Evolutionary conservation across 305 asterid genomes (phyloP).

Genomic region (Fraxinus latifolia): DNA sequence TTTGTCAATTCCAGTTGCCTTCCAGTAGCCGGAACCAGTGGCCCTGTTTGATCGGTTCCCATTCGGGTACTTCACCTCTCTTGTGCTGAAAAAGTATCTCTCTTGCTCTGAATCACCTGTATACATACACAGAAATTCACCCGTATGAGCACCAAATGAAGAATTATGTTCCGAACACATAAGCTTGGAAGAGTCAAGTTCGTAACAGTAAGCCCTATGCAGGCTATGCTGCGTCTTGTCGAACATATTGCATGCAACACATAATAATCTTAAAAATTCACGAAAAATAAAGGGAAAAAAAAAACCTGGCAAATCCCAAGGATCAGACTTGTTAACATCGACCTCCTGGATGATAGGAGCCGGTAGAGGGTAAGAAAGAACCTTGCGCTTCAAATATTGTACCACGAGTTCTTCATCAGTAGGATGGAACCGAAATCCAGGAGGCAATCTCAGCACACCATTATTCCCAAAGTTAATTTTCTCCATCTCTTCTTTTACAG

Average conservation of each 20-base stretch:
- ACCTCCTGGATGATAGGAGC: slow-evolving; percentile 73
- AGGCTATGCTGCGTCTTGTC: not conserved
- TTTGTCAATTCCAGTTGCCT: slow-evolving; percentile 85
- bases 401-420: slow-evolving; percentile 94
- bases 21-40: slow-evolving; percentile 88
- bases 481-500: slow-evolving; percentile 33
- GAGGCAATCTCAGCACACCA: slow-evolving; percentile 70
- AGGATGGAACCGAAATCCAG: slow-evolving; percentile 87
- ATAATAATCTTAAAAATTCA: not conserved
- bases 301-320: slow-evolving; percentile 88
- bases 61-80: slow-evolving; percentile 73
- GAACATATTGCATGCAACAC: not conserved
- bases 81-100: slow-evolving; percentile 83
- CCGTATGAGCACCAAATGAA: not conserved
- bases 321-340: slow-evolving; percentile 82
- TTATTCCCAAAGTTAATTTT: slow-evolving; percentile 42
- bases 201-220: not conserved
- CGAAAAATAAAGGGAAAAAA: not conserved
- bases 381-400: slow-evolving; percentile 86
- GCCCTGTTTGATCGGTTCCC: slow-evolving; percentile 84
- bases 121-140: not conserved
- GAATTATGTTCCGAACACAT: slow-evolving; percentile 12
- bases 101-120: slow-evolving; percentile 71
- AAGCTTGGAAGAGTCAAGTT: too few relatives aligned
- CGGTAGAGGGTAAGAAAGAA: slow-evolving; percentile 62